Conservation (phyloP, 2,329 filamentous ascomycete genomes). For the Claviceps pusilla region DNA sequence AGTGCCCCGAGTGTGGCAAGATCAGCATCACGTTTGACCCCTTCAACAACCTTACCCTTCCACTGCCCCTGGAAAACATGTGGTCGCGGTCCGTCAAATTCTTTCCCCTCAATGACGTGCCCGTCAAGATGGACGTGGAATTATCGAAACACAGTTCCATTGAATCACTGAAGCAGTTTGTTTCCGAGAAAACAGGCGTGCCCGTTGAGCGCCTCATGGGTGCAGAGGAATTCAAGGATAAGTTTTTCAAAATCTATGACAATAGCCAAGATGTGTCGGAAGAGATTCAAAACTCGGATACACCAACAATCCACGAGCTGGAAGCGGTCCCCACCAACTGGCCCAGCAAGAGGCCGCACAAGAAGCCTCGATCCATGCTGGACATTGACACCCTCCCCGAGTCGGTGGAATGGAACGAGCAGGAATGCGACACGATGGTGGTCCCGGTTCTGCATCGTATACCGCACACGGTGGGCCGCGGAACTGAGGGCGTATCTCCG, state of each 20-base stretch:
- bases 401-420: slow-evolving; percentile 42
- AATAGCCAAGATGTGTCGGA: slow-evolving; percentile 55
- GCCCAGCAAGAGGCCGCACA: slow-evolving; percentile 35
- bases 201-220: slow-evolving; percentile 54
- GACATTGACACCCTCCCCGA: slow-evolving; percentile 27
- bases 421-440: slow-evolving; percentile 49
- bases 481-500: slow-evolving; percentile 20
- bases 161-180: slow-evolving; percentile 50
- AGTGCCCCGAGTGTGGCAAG: slow-evolving; percentile 81
- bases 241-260: slow-evolving; percentile 76
- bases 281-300: slow-evolving; percentile 50
- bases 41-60: slow-evolving; percentile 86
- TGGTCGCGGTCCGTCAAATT: slow-evolving; percentile 65
- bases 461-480: slow-evolving; percentile 16
- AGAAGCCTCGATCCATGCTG: slow-evolving; percentile 36
- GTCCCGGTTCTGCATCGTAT: slow-evolving; percentile 55
- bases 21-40: slow-evolving; percentile 98
- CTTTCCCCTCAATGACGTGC: slow-evolving; percentile 57
- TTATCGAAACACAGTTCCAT: slow-evolving; percentile 62
- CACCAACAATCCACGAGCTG: slow-evolving; percentile 60
- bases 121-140: slow-evolving; percentile 62
- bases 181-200: slow-evolving; percentile 53
- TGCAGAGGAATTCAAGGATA: slow-evolving; percentile 67
- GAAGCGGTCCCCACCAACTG: slow-evolving; percentile 68
- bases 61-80: slow-evolving; percentile 71